Base-by-base conservation (phyloP, 257 asterid species). In the Thymus quinquecostatus region DNA sequence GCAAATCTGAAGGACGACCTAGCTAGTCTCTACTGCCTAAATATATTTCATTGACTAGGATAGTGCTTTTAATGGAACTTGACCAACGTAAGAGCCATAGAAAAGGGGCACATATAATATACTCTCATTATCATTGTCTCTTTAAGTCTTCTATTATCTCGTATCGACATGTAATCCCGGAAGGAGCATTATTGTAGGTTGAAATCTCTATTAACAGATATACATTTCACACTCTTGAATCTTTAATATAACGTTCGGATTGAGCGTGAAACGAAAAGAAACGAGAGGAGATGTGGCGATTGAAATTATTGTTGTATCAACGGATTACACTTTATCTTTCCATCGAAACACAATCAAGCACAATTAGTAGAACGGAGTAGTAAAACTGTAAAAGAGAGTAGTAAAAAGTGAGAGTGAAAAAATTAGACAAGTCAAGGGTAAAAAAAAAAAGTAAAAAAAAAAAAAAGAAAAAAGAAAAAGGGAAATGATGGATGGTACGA, bases 401-500 rank as follows among this genome's bases (percentile, higher is more conserved):
- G 49, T 8, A 44, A 44, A 44, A 44, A 44, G 48, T 0, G 60
- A 0, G 60, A 28, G 10, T 12, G 50, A n/a, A 59, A 54, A 48
- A n/a, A 1, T 1, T 41, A 38, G n/a, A 40, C 41, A 57, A 56
- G 40, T 38, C 40, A 28, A 32, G 10, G 40, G 40, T 36, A 5
- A 4, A 14, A n/a, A 60, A 14, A 13, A 27, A 21, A 30, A 8
- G 6, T 5, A 21, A 13, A 29, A 10, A 50, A 29, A 50, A 29
- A 21, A 21, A 14, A n/a, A 13, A 27, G 36, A 30, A 8, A 12
- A 13, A 21, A 13, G 57, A 10, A 50, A 29, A 50, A 13, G 3
- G 10, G 27, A 50, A 1, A 12, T 12, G 48, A 29, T 21, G 41
- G 62, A 21, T 13, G 8, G 48, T 85, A 82, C 87, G 84, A 85